Conservation (phyloP, 2,329 filamentous ascomycete species). For the Keithomyces neogunnii region DNA sequence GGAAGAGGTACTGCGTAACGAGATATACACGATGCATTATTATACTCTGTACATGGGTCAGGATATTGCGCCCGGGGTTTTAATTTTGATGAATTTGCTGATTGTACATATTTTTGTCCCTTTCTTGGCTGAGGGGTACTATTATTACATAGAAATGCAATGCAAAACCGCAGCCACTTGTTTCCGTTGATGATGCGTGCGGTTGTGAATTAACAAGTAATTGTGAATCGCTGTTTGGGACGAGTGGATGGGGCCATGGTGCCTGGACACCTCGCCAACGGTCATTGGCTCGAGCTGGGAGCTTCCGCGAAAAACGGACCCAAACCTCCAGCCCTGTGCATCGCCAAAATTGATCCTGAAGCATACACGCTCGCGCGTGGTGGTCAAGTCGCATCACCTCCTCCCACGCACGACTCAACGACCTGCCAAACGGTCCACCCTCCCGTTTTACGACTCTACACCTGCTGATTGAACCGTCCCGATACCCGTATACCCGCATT, state of each 20-base stretch:
- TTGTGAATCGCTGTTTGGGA: too few species aligned
- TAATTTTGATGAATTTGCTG: constrained; percentile 3
- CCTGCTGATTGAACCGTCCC: not conserved
- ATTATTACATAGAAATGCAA: not conserved
- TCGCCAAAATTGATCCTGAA: constrained; percentile 21
- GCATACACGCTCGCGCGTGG: constrained; percentile 9
- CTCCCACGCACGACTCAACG: not conserved
- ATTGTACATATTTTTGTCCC: not conserved
- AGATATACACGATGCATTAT: not conserved
- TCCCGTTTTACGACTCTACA: not conserved
- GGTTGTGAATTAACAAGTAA: too few species aligned
- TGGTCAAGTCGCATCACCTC: constrained; percentile 1
- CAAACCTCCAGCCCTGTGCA: constrained; percentile 17
- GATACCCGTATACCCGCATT: not conserved
- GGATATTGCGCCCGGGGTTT: not conserved
- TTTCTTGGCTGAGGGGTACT: not conserved
- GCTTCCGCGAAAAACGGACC: constrained; percentile 1
- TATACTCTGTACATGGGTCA: not conserved
- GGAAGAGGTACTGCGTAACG: not conserved
- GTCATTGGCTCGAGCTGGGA: constrained; percentile 27
- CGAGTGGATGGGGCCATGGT: too few species aligned
- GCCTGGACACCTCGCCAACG: not conserved
- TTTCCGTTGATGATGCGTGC: too few species aligned
- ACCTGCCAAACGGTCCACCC: not conserved
- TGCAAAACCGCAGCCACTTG: too few species aligned